Conservation (phyloP, 2,329 filamentous ascomycete species). For the Talaromyces sp. region DNA sequence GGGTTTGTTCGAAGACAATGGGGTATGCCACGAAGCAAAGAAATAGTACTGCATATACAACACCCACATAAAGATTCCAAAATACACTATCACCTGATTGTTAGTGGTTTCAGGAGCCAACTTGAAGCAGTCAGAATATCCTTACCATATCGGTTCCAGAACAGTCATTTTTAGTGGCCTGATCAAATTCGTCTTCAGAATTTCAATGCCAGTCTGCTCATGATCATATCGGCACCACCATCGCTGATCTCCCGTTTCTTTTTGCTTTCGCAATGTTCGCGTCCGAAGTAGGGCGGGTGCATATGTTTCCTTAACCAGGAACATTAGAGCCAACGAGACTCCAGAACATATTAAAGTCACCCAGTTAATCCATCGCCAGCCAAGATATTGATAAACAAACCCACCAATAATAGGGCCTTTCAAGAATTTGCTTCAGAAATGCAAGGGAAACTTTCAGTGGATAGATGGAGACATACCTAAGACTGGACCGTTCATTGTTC, state of each 20-base stretch:
- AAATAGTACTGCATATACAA: constrained; percentile 80
- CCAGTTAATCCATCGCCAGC: constrained; percentile 83
- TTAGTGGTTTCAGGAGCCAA: neutral
- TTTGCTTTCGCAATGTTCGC: constrained; percentile 61
- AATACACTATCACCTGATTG: constrained; percentile 57
- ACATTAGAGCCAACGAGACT: constrained; percentile 59
- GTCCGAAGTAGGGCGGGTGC: constrained; percentile 66
- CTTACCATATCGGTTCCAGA: constrained; percentile 74
- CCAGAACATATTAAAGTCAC: constrained; percentile 70
- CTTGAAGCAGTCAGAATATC: constrained; percentile 25
- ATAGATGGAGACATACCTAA: constrained; percentile 12
- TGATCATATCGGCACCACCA: constrained; percentile 76
- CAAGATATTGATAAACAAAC: constrained; percentile 54
- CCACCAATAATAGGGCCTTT: constrained; percentile 40
- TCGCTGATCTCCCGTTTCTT: constrained; percentile 65
- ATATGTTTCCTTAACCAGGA: constrained; percentile 70
- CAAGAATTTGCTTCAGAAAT: neutral
- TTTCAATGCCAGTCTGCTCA: constrained; percentile 51
- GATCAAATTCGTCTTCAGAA: constrained; percentile 70
- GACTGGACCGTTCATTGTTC: constrained; percentile 71
- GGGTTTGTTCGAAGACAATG: constrained; percentile 69
- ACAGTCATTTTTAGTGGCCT: constrained; percentile 66
- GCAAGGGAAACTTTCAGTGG: constrained; percentile 13
- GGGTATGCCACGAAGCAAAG: constrained; percentile 83
- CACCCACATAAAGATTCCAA: constrained; percentile 64